These are phyloP conservation scores for Neoboletus subvelutipes DNA, from an alignment of 768 basidiomycete species.

Conservation along the genomic window DNA sequence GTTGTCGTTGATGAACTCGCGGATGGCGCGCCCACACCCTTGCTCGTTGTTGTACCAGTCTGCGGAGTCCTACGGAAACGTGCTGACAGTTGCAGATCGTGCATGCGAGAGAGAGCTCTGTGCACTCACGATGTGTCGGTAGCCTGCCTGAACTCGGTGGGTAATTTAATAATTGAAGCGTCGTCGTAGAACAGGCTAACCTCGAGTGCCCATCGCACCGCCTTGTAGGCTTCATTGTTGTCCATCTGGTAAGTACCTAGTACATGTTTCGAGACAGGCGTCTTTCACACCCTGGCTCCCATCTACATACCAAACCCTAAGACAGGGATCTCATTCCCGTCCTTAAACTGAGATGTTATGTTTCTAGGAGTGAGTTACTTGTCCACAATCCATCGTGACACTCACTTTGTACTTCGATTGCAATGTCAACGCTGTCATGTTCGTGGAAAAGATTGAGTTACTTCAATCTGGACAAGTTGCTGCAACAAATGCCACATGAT, in stretches of 20 bases:
- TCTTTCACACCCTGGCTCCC: not conserved
- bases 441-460: not conserved
- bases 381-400: not conserved
- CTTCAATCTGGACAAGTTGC: not conserved
- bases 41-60: conserved; percentile 48
- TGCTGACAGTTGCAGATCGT: not conserved
- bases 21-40: conserved; percentile 61
- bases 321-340: conserved; percentile 9
- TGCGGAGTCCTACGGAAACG: conserved; percentile 1
- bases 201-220: conserved; percentile 10
- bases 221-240: conserved; percentile 6
- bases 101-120: not conserved
- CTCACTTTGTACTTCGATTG: conserved; percentile 12
- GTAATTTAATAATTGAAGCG: not conserved
- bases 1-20: conserved; percentile 48
- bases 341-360: not conserved
- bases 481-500: not conserved
- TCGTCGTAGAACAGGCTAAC: not conserved
- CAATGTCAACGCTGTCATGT: not conserved
- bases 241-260: conserved; percentile 4
- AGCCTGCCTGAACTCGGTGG: conserved; percentile 1
- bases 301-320: conserved; percentile 9
- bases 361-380: not conserved
- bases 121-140: conserved; percentile 11
- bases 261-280: not conserved